phyloP scores from a whole-genome alignment of 768 basidiomycete species.

The Hemileccinum impolitum region DNA sequence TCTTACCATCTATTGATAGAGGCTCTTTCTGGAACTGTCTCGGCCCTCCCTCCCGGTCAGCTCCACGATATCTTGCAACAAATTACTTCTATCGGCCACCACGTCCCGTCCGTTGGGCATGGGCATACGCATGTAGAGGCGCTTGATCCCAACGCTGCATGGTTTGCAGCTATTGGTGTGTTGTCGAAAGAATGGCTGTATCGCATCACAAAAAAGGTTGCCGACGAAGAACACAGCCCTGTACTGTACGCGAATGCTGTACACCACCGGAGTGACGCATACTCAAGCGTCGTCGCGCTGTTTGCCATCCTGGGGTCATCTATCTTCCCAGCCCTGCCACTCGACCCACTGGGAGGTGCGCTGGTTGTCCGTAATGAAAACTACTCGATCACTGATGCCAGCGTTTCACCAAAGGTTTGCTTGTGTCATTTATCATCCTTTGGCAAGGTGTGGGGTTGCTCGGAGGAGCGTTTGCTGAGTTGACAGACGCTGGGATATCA shows the following conservation, averaged over 20 bases:
- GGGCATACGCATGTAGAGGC: constrained; percentile 50
- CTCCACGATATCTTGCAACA: constrained; percentile 61
- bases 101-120: constrained; percentile 52
- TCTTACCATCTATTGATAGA: constrained; percentile 81
- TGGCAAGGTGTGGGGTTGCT: constrained; percentile 71
- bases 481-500: constrained; percentile 82
- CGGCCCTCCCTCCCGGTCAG: constrained; percentile 61
- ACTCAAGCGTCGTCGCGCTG: constrained; percentile 88
- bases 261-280: constrained; percentile 97
- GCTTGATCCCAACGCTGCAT: constrained; percentile 92
- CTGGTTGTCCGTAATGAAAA: not conserved
- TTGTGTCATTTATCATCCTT: constrained; percentile 89
- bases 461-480: constrained; percentile 68
- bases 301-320: constrained; percentile 90
- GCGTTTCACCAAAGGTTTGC: constrained; percentile 49
- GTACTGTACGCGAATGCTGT: constrained; percentile 95
- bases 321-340: constrained; percentile 76
- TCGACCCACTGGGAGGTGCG: constrained; percentile 92
- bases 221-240: constrained; percentile 85
- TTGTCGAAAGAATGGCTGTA: constrained; percentile 92
- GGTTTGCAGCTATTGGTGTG: constrained; percentile 86
- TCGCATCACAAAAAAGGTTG: constrained; percentile 83
- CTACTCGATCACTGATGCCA: constrained; percentile 5
- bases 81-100: constrained; percentile 52
- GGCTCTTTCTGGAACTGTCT: constrained; percentile 62